Conservation (phyloP, 345 rosid species). For the Erucastrum elatum region DNA sequence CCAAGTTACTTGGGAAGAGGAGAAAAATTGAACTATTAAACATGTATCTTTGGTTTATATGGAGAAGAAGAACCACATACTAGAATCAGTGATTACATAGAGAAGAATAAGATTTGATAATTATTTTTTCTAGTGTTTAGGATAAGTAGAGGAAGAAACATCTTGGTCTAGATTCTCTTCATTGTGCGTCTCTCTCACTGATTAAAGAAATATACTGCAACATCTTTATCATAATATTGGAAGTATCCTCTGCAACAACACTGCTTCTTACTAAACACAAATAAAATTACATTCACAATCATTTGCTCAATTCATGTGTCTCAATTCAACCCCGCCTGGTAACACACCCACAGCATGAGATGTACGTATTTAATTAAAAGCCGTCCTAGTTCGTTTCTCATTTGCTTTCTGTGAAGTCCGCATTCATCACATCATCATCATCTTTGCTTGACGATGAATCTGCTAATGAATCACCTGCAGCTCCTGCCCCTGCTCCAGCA, state of each 20-base stretch:
- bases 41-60: neutral
- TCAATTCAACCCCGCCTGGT: too few species aligned
- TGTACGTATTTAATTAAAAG: too few species aligned
- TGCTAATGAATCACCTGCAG: slow-evolving; percentile 53
- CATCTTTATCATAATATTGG: neutral
- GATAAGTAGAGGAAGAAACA: neutral
- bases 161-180: neutral
- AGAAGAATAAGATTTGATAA: neutral
- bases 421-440: slow-evolving; percentile 78
- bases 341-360: too few species aligned
- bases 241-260: slow-evolving; percentile 3
- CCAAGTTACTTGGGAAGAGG: neutral
- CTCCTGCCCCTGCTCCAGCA: slow-evolving; percentile 38
- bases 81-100: neutral
- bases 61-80: neutral
- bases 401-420: slow-evolving; percentile 89
- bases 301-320: neutral
- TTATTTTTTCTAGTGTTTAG: neutral
- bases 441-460: slow-evolving; percentile 53
- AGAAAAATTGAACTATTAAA: neutral
- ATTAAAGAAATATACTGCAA: neutral
- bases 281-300: neutral
- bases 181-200: neutral
- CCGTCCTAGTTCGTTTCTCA: slow-evolving; percentile 30
- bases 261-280: neutral